Evolutionary conservation across 495 filamentous ascomycete genomes (phyloP).

Genomic region (Penicillium bialowiezense): DNA sequence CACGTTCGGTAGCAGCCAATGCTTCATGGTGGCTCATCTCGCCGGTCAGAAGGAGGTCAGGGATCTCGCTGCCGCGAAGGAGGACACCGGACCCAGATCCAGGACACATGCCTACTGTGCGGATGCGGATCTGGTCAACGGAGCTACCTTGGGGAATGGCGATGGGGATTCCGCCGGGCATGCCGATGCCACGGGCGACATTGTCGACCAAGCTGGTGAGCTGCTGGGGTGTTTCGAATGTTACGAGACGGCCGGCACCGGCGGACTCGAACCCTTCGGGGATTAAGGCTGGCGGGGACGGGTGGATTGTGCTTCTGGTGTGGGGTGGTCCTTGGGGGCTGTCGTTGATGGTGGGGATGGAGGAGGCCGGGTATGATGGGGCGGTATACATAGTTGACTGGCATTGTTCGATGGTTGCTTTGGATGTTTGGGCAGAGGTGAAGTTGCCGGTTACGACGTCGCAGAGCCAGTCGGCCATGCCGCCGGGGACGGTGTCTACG

Average conservation of each 20-base stretch:
- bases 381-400: constrained; percentile 36
- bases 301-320: constrained; percentile 51
- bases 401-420: constrained; percentile 13
- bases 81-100: constrained; percentile 78
- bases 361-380: constrained; percentile 38
- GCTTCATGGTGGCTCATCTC: constrained; percentile 93
- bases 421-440: constrained; percentile 10
- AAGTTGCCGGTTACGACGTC: constrained; percentile 68
- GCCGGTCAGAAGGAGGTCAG: constrained; percentile 82
- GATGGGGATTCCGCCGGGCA: constrained; percentile 62
- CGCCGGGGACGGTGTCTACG: constrained; percentile 81
- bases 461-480: constrained; percentile 92
- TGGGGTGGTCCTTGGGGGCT: constrained; percentile 46
- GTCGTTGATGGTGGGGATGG: constrained; percentile 18
- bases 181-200: constrained; percentile 57
- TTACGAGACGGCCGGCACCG: constrained; percentile 75
- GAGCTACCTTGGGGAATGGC: constrained; percentile 61
- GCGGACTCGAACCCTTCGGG: constrained; percentile 59
- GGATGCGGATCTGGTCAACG: constrained; percentile 53
- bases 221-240: constrained; percentile 55
- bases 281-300: constrained; percentile 38
- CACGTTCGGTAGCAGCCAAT: constrained; percentile 79
- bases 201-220: constrained; percentile 61
- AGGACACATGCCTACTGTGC: constrained; percentile 70
- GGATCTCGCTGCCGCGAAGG: constrained; percentile 52